These are phyloP conservation scores for Pinus taeda DNA, from an alignment of 75 land plant species.

Conservation along the genomic window DNA sequence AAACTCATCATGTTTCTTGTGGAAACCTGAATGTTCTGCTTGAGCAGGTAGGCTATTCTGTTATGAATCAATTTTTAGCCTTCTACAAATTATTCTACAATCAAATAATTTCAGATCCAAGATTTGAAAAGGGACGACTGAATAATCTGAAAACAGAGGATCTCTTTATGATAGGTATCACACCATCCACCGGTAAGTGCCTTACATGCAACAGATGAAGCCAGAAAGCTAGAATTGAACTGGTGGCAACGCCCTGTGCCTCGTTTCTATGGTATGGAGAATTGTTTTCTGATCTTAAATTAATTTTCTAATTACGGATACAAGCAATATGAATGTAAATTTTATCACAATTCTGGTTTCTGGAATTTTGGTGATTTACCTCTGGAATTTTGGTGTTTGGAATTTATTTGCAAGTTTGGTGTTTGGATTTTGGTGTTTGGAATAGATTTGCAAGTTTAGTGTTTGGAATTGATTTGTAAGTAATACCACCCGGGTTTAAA, in stretches of 20 bases:
- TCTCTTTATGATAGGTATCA: slow-evolving; percentile 10
- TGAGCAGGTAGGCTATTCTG: slow-evolving; percentile 63
- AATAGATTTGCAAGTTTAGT: too few species aligned
- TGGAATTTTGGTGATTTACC: too few species aligned
- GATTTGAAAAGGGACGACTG: background rate
- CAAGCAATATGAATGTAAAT: too few species aligned
- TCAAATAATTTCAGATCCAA: background rate
- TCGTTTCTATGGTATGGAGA: slow-evolving; percentile 57
- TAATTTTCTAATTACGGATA: too few species aligned
- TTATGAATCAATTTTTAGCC: background rate
- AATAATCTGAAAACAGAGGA: background rate
- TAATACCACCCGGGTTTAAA: too few species aligned
- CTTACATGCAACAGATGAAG: slow-evolving; percentile 65
- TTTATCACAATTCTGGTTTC: too few species aligned
- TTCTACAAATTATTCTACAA: background rate
- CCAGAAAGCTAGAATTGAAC: slow-evolving; percentile 40
- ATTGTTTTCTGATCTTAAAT: too few species aligned
- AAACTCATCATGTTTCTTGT: slow-evolving; percentile 77
- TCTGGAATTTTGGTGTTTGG: too few species aligned
- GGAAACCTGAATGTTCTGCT: slow-evolving; percentile 25
- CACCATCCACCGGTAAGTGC: slow-evolving; percentile 88
- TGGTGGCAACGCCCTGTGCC: slow-evolving; percentile 66
- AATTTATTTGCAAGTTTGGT: too few species aligned
- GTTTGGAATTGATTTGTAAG: too few species aligned
- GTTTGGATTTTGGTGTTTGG: too few species aligned